Conservation (phyloP, 2,329 filamentous ascomycete genomes). For the Penicillium sp. region DNA sequence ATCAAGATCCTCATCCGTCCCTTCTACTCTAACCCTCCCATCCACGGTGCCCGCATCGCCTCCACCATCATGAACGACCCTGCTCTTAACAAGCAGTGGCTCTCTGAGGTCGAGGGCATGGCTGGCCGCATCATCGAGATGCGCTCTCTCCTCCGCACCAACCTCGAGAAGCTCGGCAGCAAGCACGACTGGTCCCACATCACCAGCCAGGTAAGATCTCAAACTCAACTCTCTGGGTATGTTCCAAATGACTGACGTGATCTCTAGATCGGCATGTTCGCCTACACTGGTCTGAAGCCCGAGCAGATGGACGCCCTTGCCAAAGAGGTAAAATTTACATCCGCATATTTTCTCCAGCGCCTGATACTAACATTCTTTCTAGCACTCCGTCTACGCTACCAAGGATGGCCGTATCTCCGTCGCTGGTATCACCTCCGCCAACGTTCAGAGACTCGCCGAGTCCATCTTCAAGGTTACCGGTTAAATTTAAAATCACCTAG, state of each 20-base stretch:
- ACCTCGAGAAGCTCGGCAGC: constrained; percentile 91
- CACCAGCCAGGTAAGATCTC: constrained; percentile 65
- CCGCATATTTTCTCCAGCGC: not conserved
- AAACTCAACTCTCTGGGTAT: not conserved
- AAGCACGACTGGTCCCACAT: constrained; percentile 99
- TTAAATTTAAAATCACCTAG: constrained; percentile 27
- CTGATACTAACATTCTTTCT: constrained; percentile 12
- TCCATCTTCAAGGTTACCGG: constrained; percentile 52
- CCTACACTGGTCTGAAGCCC: constrained; percentile 87
- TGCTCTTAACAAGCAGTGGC: constrained; percentile 86
- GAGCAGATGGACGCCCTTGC: constrained; percentile 89
- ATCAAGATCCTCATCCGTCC: constrained; percentile 97
- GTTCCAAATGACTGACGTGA: not conserved
- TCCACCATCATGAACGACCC: constrained; percentile 86
- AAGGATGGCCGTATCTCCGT: constrained; percentile 60
- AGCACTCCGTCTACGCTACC: constrained; percentile 95
- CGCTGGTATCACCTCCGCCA: constrained; percentile 49
- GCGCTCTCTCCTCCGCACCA: constrained; percentile 88
- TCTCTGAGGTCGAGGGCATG: constrained; percentile 96
- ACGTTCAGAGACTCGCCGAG: constrained; percentile 51
- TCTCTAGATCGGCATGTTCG: constrained; percentile 90
- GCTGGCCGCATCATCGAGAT: constrained; percentile 98
- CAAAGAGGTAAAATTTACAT: constrained; percentile 62
- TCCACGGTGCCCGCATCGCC: constrained; percentile 93
- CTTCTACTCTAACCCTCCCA: constrained; percentile 95